Percentiles rank a stretch among this genome's conserved stretches.
These are phyloP conservation scores for Raddia distichophylla DNA, from an alignment of 176 grass and related monocot species.

Conservation along the genomic window DNA sequence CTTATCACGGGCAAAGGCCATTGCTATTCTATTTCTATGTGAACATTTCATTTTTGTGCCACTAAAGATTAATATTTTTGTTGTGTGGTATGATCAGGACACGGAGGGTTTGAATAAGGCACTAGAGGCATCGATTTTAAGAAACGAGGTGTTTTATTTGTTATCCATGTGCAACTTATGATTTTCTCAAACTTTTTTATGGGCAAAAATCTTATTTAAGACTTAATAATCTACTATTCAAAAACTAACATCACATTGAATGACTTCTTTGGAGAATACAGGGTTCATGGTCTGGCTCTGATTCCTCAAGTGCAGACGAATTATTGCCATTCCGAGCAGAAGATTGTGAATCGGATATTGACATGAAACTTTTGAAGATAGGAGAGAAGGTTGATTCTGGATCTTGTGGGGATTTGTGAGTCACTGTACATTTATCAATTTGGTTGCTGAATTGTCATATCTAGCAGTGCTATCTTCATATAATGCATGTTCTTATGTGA, in stretches of 20 bases:
- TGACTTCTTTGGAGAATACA: slow-evolving; percentile 30
- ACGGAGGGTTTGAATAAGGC: no score
- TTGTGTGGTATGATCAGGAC: background rate
- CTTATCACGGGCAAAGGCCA: background rate
- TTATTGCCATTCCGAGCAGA: slow-evolving; percentile 48
- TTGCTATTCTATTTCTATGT: slow-evolving; percentile 16
- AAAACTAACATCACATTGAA: slow-evolving; percentile 27
- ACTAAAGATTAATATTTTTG: slow-evolving; percentile 21
- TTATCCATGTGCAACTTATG: background rate
- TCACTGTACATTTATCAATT: slow-evolving; percentile 11
- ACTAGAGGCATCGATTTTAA: no score
- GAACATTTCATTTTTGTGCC: background rate
- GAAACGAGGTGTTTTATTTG: background rate
- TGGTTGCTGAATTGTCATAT: slow-evolving; percentile 29
- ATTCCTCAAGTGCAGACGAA: slow-evolving; percentile 62
- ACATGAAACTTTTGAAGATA: slow-evolving; percentile 62
- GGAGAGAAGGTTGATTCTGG: slow-evolving; percentile 67
- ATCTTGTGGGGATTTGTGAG: slow-evolving; percentile 81
- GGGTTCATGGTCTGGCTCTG: slow-evolving; percentile 87
- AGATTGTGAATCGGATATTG: slow-evolving; percentile 64
- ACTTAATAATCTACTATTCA: background rate
- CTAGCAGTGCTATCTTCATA: slow-evolving; percentile 4
- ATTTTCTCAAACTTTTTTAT: background rate
- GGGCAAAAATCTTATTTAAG: slow-evolving; percentile 2
- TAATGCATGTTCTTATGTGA: slow-evolving; percentile 24